Evolutionary conservation across 192 early-diverging fungal genomes (phyloP).

Genomic region (Diversispora epigaea): DNA sequence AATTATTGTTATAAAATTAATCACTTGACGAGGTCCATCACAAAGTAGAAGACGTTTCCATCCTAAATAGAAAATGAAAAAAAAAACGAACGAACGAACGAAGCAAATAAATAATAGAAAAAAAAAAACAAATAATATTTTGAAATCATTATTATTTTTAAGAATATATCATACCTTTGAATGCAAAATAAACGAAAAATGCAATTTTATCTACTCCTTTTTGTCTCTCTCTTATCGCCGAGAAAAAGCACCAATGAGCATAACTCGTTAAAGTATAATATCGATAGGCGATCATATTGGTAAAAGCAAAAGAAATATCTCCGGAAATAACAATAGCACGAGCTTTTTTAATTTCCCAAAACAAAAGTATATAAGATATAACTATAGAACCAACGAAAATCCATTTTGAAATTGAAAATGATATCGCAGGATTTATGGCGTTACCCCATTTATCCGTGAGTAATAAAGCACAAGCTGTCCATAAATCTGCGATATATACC

Average conservation of each 20-base stretch:
- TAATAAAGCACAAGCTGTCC: neutral
- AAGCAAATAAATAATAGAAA: neutral
- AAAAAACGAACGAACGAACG: no score
- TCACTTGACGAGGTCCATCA: slow-evolving; percentile 77
- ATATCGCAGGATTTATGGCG: neutral
- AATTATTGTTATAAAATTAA: slow-evolving; percentile 56
- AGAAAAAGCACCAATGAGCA: slow-evolving; percentile 81
- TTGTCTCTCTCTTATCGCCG: slow-evolving; percentile 60
- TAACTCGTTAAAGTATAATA: slow-evolving; percentile 77
- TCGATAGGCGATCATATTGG: slow-evolving; percentile 69
- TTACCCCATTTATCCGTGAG: neutral
- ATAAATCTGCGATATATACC: slow-evolving; percentile 74
- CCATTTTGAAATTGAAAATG: slow-evolving; percentile 38
- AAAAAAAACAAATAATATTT: slow-evolving; percentile 9
- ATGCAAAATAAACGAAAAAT: slow-evolving; percentile 81
- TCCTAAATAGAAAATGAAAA: slow-evolving; percentile 41
- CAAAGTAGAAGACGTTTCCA: slow-evolving; percentile 85
- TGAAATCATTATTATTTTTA: neutral
- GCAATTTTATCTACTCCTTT: slow-evolving; percentile 67
- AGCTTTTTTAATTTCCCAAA: slow-evolving; percentile 73
- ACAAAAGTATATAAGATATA: slow-evolving; percentile 71
- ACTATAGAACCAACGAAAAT: slow-evolving; percentile 63
- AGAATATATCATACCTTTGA: slow-evolving; percentile 56
- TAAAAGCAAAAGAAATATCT: slow-evolving; percentile 78
- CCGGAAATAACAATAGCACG: slow-evolving; percentile 57